Evolutionary conservation across 805 yeast genomes (phyloP).

Genomic region (Kazachstania kunashirensis): DNA sequence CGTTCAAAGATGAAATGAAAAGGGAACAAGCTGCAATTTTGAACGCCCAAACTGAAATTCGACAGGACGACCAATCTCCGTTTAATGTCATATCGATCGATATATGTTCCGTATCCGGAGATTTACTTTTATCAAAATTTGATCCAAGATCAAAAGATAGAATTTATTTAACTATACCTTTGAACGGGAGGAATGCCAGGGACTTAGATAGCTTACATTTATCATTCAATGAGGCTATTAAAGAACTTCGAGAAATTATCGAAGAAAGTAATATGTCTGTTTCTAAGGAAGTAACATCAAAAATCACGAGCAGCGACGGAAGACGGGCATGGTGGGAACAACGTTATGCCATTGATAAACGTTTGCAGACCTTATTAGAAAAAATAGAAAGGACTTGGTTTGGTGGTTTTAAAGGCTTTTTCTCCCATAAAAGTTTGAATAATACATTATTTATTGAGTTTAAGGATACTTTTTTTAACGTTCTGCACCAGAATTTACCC

Average conservation of each 20-base stretch:
- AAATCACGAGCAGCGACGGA: constrained; percentile 46
- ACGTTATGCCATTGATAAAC: constrained; percentile 51
- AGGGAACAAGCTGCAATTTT: constrained; percentile 4
- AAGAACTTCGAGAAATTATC: constrained; percentile 44
- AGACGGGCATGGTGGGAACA: constrained; percentile 71
- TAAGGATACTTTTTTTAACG: constrained; percentile 29
- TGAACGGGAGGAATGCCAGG: constrained; percentile 40
- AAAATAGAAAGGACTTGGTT: constrained; percentile 60
- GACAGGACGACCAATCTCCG: not conserved
- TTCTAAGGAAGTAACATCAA: constrained; percentile 40
- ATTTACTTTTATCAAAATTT: constrained; percentile 44
- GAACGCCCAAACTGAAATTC: constrained; percentile 6
- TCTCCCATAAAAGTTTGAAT: constrained; percentile 32
- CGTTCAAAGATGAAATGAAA: not conserved
- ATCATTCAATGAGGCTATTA: constrained; percentile 37
- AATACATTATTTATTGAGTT: constrained; percentile 27
- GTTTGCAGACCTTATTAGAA: constrained; percentile 43
- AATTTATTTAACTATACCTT: constrained; percentile 47
- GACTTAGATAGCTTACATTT: constrained; percentile 36
- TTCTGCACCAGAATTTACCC: constrained; percentile 40
- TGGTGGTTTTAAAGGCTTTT: constrained; percentile 64
- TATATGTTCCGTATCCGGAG: constrained; percentile 46
- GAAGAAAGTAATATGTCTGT: constrained; percentile 54
- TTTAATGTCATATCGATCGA: constrained; percentile 46
- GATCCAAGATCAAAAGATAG: constrained; percentile 31